phyloP scores from a whole-genome alignment of 495 filamentous ascomycete species.

The Penicillium paxilli region DNA sequence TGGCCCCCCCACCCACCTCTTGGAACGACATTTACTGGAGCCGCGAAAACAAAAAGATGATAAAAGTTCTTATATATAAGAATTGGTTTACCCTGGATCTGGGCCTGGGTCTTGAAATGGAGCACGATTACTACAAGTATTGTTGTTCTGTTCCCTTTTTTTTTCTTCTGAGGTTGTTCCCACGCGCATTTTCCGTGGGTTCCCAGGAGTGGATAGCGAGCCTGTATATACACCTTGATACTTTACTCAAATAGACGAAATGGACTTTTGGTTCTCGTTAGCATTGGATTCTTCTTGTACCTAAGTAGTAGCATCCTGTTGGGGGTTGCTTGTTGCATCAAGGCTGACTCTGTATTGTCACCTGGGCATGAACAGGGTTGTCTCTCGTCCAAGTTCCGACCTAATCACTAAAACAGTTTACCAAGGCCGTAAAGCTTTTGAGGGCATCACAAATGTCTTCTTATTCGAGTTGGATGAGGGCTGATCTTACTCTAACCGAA shows the following conservation, averaged over 20 bases:
- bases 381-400: too few species aligned
- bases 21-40: background rate
- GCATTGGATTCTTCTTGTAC: background rate
- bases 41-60: slow-evolving; percentile 8
- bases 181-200: background rate
- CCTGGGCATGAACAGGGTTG: too few species aligned
- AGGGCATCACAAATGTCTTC: too few species aligned
- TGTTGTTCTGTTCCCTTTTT: too few species aligned
- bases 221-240: slow-evolving; percentile 37
- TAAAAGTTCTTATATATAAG: slow-evolving; percentile 6
- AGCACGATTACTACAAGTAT: background rate
- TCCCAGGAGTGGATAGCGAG: slow-evolving; percentile 19
- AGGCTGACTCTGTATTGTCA: too few species aligned
- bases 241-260: slow-evolving; percentile 36
- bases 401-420: too few species aligned
- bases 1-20: slow-evolving; percentile 1
- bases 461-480: too few species aligned
- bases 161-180: background rate
- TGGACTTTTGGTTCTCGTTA: slow-evolving; percentile 21
- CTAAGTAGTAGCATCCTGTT: too few species aligned
- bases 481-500: too few species aligned
- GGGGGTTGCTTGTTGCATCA: too few species aligned
- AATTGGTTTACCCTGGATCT: background rate
- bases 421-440: too few species aligned
- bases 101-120: background rate